Conservation (phyloP, 257 asterid species). For the Solanum commersonii region DNA sequence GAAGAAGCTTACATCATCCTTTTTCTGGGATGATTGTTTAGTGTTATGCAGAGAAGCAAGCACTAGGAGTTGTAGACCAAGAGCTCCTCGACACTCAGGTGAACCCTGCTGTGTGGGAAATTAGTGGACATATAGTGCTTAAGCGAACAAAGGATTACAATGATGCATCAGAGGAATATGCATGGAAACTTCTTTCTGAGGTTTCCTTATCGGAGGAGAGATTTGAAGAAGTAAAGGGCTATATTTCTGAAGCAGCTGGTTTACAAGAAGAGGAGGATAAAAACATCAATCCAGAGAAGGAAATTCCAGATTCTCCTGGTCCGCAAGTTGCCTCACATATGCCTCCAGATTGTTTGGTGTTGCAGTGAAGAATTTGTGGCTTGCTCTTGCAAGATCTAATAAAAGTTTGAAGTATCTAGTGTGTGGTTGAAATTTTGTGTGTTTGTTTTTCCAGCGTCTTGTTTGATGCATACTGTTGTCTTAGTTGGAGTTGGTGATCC, state of each 20-base stretch:
- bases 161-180: conserved; percentile 50
- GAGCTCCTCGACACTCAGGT: conserved; percentile 56
- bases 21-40: conserved; percentile 4
- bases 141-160: conserved; percentile 50
- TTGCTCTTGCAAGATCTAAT: background rate
- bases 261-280: conserved; percentile 13
- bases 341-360: conserved; percentile 36
- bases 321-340: conserved; percentile 24
- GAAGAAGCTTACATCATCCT: background rate
- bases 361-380: conserved; percentile 13
- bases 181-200: conserved; percentile 55
- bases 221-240: conserved; percentile 31
- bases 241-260: conserved; percentile 30
- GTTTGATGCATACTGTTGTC: background rate
- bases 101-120: conserved; percentile 82
- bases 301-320: conserved; percentile 13
- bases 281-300: conserved; percentile 9
- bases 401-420: background rate
- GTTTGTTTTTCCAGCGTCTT: background rate
- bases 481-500: background rate
- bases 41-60: conserved; percentile 71
- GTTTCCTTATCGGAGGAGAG: conserved; percentile 45
- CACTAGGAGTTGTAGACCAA: conserved; percentile 46
- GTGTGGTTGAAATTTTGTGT: background rate
- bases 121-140: conserved; percentile 68